Percentiles rank a stretch among this genome's conserved stretches.
Evolutionary conservation across 2,329 filamentous ascomycete species (phyloP).

Genomic region (Exophiala xenobiotica): DNA sequence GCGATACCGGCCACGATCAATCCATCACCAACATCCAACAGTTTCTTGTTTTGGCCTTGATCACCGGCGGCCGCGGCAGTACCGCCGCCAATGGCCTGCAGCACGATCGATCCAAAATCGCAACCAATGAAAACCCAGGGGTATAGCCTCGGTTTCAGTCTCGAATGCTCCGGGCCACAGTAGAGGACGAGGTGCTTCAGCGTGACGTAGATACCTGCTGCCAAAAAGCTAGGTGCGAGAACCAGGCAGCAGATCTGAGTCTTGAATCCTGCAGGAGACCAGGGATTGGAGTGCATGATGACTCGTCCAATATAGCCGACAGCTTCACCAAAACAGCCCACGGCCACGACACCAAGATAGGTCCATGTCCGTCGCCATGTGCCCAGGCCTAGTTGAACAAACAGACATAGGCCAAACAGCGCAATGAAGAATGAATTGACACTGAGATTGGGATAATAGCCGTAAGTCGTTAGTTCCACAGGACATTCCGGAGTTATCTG

Average conservation of each 20-base stretch:
- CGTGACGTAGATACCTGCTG: slow-evolving; percentile 57
- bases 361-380: slow-evolving; percentile 56
- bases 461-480: slow-evolving; percentile 50
- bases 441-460: slow-evolving; percentile 53
- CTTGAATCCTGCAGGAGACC: slow-evolving; percentile 49
- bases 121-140: slow-evolving; percentile 61
- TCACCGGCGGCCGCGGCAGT: slow-evolving; percentile 51
- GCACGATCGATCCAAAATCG: slow-evolving; percentile 56
- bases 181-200: slow-evolving; percentile 58
- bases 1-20: slow-evolving; percentile 60
- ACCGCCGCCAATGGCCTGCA: slow-evolving; percentile 59
- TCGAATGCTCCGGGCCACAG: slow-evolving; percentile 53
- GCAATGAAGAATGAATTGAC: slow-evolving; percentile 56
- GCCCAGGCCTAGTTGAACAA: slow-evolving; percentile 51
- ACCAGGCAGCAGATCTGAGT: slow-evolving; percentile 57
- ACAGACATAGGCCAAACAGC: slow-evolving; percentile 52
- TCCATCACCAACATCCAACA: slow-evolving; percentile 51
- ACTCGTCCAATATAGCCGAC: slow-evolving; percentile 59
- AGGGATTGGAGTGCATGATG: slow-evolving; percentile 55
- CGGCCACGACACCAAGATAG: slow-evolving; percentile 51
- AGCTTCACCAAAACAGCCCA: slow-evolving; percentile 50
- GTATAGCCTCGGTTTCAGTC: slow-evolving; percentile 51
- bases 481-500: slow-evolving; percentile 43
- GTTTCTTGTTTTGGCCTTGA: slow-evolving; percentile 29
- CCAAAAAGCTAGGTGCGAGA: slow-evolving; percentile 57